Evolutionary conservation across 768 basidiomycete genomes (phyloP).

Genomic region (Xerocomus potaroensis): DNA sequence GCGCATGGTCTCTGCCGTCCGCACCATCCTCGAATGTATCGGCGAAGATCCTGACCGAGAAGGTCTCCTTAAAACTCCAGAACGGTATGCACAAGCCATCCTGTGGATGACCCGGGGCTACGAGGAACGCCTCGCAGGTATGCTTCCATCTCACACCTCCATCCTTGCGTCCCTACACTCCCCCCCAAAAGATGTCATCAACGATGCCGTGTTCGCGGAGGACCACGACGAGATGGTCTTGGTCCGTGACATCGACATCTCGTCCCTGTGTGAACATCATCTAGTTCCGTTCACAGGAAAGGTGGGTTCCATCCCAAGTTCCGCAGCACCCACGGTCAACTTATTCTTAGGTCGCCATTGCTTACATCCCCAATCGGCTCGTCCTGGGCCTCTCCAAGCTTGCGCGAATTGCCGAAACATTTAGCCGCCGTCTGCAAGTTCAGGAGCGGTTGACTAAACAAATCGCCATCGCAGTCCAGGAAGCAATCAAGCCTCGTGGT

Average conservation of each 20-base stretch:
- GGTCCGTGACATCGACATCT: slow-evolving; percentile 95
- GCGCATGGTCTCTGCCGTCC: slow-evolving; percentile 78
- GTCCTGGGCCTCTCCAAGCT: slow-evolving; percentile 96
- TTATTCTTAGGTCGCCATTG: slow-evolving; percentile 80
- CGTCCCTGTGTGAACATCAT: slow-evolving; percentile 97
- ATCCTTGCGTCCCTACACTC: not conserved
- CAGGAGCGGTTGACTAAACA: slow-evolving; percentile 98
- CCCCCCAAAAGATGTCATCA: slow-evolving; percentile 78
- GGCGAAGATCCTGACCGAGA: slow-evolving; percentile 98
- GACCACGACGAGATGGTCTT: slow-evolving; percentile 99
- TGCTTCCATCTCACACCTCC: slow-evolving; percentile 16
- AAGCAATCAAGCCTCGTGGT: slow-evolving; percentile 95
- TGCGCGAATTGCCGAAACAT: slow-evolving; percentile 95
- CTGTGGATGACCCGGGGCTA: slow-evolving; percentile 99
- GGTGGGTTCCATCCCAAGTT: slow-evolving; percentile 42
- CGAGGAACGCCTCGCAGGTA: slow-evolving; percentile 90
- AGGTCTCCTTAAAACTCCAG: slow-evolving; percentile 87
- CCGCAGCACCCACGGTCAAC: slow-evolving; percentile 19
- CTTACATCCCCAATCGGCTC: slow-evolving; percentile 92
- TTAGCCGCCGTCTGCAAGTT: slow-evolving; percentile 91
- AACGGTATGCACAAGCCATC: slow-evolving; percentile 93
- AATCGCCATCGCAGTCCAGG: slow-evolving; percentile 96
- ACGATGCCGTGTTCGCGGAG: slow-evolving; percentile 96
- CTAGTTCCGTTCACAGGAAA: slow-evolving; percentile 97
- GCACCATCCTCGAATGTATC: slow-evolving; percentile 92